Evolutionary conservation across 1,284 basidiomycete species (phyloP), one percentile per base, ranked within the genome.

Genomic region (Cutaneotrichosporon spelunceum): DNA sequence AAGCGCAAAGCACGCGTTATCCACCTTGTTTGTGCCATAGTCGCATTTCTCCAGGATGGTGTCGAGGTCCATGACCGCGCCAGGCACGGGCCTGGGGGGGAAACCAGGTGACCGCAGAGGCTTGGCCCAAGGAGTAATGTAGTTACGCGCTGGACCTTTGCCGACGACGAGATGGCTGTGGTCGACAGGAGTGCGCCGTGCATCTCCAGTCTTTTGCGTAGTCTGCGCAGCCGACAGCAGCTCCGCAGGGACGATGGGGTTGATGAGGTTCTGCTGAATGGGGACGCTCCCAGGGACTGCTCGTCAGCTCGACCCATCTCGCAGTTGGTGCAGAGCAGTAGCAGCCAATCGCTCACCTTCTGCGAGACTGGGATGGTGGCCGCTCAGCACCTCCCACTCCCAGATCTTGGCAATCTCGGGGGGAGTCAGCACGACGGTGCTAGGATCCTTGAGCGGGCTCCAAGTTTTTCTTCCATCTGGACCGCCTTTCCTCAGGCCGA

Each of bases 301-400:
- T 21, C 27, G 45, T 58, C 53, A 52, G 56, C 55, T 33, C 36
- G 33, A 34, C 29, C 42, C 29, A 30, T 4, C 14, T 26, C 39
- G 19, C 39, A 4, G 34, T 33, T 7, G 30, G 7, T 11, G 30
- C 30, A 33, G 30, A 36, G 39, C 19, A 42, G 39, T 19, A n/a
- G 39, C 39, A 42, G 19, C 39, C 19, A 5, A 19, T 42, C 39
- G 84, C 88, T 70, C 75, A 93, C 91, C 84, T 70, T 83, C 82
- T 61, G 85, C 82, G 57, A 84, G 83, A 76, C 89, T 91, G 2
- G 93, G 93, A 80, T 93, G 92, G 78, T 95, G 91, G 1, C 93
- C 93, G 68, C 90, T 89, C 48, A 85, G 81, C 60, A 96, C 84
- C 79, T 97, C 93, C 92, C 92, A 96, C 68, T 88, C 83, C 93